These are phyloP conservation scores for Coemansia sp. DNA, from an alignment of 192 early-diverging fungal species.

Conservation along the genomic window DNA sequence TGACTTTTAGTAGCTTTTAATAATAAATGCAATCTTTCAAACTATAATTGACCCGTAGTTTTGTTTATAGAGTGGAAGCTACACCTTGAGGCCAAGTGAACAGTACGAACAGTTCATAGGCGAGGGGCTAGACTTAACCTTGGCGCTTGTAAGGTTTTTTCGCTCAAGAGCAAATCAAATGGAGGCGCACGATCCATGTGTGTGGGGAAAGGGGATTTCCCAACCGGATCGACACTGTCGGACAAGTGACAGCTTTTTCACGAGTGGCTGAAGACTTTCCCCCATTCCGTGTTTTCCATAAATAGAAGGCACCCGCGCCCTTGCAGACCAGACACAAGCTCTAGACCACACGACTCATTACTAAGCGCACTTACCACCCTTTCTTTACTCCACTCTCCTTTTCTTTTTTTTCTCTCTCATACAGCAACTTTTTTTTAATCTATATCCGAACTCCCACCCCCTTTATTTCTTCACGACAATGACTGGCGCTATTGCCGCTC, in stretches of 20 bases:
- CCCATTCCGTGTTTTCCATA: not conserved
- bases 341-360: not conserved
- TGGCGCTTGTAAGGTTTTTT: not conserved
- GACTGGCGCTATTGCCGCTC: not conserved
- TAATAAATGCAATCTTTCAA: not conserved
- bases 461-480: not conserved
- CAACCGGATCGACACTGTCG: not conserved
- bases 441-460: not conserved
- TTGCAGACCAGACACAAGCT: not conserved
- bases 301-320: not conserved
- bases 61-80: not conserved
- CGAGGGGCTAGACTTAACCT: not conserved
- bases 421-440: not conserved
- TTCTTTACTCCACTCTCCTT: not conserved
- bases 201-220: not conserved
- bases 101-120: not conserved
- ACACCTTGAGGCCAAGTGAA: not conserved
- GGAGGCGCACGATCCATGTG: not conserved
- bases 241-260: not conserved
- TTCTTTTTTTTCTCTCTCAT: slow-evolving; percentile 1
- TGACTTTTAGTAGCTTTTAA: not conserved
- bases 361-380: not conserved
- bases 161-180: not conserved
- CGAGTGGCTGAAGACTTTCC: not conserved
- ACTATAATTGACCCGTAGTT: not conserved